Percentiles rank a stretch among this genome's conserved stretches.
phyloP scores from a whole-genome alignment of 768 basidiomycete species.

The Serendipita sp. region DNA sequence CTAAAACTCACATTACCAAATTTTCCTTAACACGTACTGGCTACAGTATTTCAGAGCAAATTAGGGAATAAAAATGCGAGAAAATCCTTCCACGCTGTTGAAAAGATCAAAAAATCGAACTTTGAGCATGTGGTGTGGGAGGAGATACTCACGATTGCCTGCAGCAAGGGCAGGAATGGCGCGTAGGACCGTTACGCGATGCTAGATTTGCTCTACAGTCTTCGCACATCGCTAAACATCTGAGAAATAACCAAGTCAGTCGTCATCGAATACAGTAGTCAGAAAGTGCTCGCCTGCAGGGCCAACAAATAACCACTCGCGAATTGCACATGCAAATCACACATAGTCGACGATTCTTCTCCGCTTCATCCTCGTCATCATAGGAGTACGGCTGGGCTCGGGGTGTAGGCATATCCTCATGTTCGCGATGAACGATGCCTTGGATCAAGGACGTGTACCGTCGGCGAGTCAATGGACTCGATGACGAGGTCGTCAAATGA shows the following conservation, averaged over 20 bases:
- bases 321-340: conserved; percentile 58
- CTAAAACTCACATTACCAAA: too few species aligned
- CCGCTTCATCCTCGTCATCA: not conserved
- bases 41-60: not conserved
- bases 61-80: conserved; percentile 45
- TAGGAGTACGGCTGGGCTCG: conserved; percentile 9
- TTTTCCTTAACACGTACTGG: too few species aligned
- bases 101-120: not conserved
- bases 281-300: conserved; percentile 43
- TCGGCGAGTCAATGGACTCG: conserved; percentile 34
- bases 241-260: conserved; percentile 1
- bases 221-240: conserved; percentile 47
- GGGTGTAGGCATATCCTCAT: not conserved
- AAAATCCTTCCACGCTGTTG: conserved; percentile 37
- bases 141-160: conserved; percentile 26
- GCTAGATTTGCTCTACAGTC: conserved; percentile 47
- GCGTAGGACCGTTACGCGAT: conserved; percentile 35
- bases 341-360: conserved; percentile 25
- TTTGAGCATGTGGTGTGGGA: not conserved
- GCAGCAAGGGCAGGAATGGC: conserved; percentile 55
- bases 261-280: not conserved
- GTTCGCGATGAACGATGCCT: conserved; percentile 1
- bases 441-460: conserved; percentile 28
- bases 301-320: conserved; percentile 68
- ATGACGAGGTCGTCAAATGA: conserved; percentile 31